phyloP scores from a whole-genome alignment of 495 filamentous ascomycete species.

The Neurospora sp. region DNA sequence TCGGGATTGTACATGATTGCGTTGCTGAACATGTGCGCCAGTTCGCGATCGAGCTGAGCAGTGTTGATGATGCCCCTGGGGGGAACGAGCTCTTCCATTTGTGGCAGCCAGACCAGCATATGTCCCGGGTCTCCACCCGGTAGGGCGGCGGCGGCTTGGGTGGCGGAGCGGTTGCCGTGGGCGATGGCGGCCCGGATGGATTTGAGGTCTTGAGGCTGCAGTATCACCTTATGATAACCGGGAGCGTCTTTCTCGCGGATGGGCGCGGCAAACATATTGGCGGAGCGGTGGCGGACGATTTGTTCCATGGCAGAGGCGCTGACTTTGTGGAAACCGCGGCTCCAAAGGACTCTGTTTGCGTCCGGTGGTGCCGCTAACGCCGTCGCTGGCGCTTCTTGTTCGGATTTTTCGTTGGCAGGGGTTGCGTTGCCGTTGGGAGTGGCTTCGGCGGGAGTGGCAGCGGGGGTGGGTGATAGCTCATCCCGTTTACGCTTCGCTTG shows the following conservation, averaged over 20 bases:
- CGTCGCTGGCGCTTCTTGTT: neutral
- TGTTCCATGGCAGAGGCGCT: constrained; percentile 72
- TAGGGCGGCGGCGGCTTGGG: constrained; percentile 46
- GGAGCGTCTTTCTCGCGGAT: constrained; percentile 77
- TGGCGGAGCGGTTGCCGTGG: constrained; percentile 64
- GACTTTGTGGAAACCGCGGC: constrained; percentile 68
- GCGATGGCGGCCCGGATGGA: constrained; percentile 68
- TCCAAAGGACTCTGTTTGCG: constrained; percentile 55
- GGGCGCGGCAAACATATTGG: constrained; percentile 75
- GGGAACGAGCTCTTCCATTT: constrained; percentile 64
- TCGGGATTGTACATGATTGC: constrained; percentile 95
- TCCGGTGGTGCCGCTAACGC: neutral
- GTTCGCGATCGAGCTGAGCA: constrained; percentile 84
- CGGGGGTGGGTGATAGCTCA: constrained; percentile 24
- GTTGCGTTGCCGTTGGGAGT: neutral
- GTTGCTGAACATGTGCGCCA: constrained; percentile 97
- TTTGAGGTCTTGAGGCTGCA: constrained; percentile 81
- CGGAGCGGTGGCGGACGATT: constrained; percentile 74
- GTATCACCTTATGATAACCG: constrained; percentile 79
- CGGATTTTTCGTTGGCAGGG: neutral
- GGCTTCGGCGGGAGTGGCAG: constrained; percentile 4
- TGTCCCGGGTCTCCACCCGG: constrained; percentile 35
- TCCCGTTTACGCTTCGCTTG: constrained; percentile 36
- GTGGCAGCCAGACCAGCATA: constrained; percentile 51
- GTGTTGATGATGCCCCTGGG: constrained; percentile 89